These are phyloP conservation scores for Saccharomycopsis schoenii DNA, from an alignment of 805 yeast species.

Conservation along the genomic window DNA sequence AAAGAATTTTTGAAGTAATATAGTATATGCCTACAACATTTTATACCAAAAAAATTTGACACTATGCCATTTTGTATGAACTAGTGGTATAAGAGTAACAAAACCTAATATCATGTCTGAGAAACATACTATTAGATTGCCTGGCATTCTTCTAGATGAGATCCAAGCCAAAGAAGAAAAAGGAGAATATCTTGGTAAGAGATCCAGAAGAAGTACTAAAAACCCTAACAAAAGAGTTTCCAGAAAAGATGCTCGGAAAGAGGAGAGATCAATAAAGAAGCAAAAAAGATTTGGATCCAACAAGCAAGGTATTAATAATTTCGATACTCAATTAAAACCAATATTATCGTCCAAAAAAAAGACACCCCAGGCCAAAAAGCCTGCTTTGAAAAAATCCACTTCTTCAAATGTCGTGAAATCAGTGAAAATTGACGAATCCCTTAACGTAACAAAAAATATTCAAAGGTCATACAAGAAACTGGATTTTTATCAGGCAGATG, in stretches of 20 bases:
- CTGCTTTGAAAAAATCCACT: background rate
- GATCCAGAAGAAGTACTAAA: constrained; percentile 22
- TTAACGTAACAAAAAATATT: constrained; percentile 13
- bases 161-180: constrained; percentile 29
- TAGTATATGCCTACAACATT: background rate
- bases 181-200: constrained; percentile 35
- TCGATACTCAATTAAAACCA: background rate
- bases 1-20: background rate
- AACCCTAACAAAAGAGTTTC: constrained; percentile 22
- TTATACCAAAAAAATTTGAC: too few relatives aligned
- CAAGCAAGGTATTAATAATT: constrained; percentile 4
- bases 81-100: too few relatives aligned
- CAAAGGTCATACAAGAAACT: constrained; percentile 18
- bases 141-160: constrained; percentile 45
- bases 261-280: constrained; percentile 29
- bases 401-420: constrained; percentile 27
- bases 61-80: too few relatives aligned
- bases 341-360: background rate
- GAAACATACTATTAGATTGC: constrained; percentile 42
- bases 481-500: constrained; percentile 22
- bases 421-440: constrained; percentile 10
- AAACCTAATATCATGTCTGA: constrained; percentile 8
- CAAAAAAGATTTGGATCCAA: constrained; percentile 15
- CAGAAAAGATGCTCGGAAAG: constrained; percentile 35
- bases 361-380: background rate